These are phyloP conservation scores for Astrothelium subdiscretum DNA, from an alignment of 495 filamentous ascomycete species.

Conservation along the genomic window DNA sequence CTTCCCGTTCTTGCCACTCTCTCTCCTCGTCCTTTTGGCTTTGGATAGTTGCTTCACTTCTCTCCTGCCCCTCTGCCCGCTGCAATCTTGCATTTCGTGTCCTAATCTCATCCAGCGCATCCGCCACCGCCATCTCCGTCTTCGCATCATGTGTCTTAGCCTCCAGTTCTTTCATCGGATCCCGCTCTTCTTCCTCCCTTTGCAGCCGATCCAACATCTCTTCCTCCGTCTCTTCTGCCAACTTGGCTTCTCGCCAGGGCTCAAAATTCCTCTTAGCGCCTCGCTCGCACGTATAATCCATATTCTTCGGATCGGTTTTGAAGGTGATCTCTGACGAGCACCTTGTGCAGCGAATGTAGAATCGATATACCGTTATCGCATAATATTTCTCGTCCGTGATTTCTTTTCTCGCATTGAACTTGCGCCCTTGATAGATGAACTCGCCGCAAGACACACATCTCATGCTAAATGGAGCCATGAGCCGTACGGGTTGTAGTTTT, in stretches of 20 bases:
- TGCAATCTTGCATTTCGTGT: constrained; percentile 80
- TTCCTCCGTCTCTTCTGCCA: constrained; percentile 59
- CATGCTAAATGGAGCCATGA: constrained; percentile 97
- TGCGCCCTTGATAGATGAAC: constrained; percentile 93
- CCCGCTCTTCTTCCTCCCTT: constrained; percentile 51
- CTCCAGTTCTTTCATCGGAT: constrained; percentile 71
- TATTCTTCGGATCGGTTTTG: constrained; percentile 86
- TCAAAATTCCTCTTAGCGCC: constrained; percentile 92
- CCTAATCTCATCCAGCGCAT: constrained; percentile 90
- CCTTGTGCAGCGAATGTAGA: constrained; percentile 84
- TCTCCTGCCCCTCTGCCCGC: constrained; percentile 51
- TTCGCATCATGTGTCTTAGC: constrained; percentile 85
- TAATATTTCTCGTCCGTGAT: constrained; percentile 88
- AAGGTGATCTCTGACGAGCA: constrained; percentile 83
- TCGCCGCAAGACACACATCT: constrained; percentile 84
- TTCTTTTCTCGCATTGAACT: constrained; percentile 96
- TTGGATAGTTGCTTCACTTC: constrained; percentile 30
- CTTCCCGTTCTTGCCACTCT: constrained; percentile 61
- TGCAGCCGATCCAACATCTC: constrained; percentile 77
- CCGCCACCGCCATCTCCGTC: constrained; percentile 91
- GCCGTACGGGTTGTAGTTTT: constrained; percentile 77
- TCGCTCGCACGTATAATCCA: constrained; percentile 78
- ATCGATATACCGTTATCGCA: constrained; percentile 76
- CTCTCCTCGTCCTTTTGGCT: constrained; percentile 45
- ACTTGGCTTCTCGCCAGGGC: constrained; percentile 59